These are phyloP conservation scores for Fusarium sarcochroum DNA, from an alignment of 2,329 filamentous ascomycete species.

Conservation along the genomic window DNA sequence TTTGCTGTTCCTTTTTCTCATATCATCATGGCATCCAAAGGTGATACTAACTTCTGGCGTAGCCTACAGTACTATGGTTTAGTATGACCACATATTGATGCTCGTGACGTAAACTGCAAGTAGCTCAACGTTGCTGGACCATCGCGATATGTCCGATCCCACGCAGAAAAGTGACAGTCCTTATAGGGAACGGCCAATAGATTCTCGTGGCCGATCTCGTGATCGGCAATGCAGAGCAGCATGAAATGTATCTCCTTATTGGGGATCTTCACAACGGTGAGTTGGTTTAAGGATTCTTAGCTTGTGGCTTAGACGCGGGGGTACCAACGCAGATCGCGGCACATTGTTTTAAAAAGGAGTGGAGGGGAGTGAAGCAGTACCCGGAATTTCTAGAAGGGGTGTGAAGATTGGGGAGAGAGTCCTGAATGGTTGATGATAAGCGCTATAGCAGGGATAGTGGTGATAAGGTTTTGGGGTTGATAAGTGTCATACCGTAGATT, in stretches of 20 bases:
- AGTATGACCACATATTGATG: neutral
- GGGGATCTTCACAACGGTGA: conserved; percentile 10
- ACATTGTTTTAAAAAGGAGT: conserved; percentile 5
- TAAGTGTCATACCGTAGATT: conserved; percentile 8
- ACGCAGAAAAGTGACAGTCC: conserved; percentile 13
- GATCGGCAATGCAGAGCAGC: conserved; percentile 26
- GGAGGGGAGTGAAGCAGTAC: conserved; percentile 18
- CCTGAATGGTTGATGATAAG: conserved; percentile 2
- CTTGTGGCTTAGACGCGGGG: conserved; percentile 16
- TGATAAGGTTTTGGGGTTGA: conserved; percentile 33
- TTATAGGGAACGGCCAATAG: conserved; percentile 19
- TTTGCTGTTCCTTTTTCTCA: neutral
- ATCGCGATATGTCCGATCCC: conserved; percentile 9
- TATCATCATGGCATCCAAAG: neutral
- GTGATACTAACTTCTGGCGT: neutral
- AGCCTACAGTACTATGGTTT: neutral
- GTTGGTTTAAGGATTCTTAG: conserved; percentile 17
- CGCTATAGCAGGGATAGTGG: neutral
- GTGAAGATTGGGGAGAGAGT: conserved; percentile 11
- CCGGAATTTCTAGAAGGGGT: conserved; percentile 31
- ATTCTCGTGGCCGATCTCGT: conserved; percentile 29
- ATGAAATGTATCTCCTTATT: conserved; percentile 19
- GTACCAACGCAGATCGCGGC: conserved; percentile 32
- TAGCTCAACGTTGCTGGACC: conserved; percentile 1
- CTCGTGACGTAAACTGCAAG: conserved; percentile 11